Evolutionary conservation across 768 basidiomycete species (phyloP).

Genomic region (Suillus ampliporus): DNA sequence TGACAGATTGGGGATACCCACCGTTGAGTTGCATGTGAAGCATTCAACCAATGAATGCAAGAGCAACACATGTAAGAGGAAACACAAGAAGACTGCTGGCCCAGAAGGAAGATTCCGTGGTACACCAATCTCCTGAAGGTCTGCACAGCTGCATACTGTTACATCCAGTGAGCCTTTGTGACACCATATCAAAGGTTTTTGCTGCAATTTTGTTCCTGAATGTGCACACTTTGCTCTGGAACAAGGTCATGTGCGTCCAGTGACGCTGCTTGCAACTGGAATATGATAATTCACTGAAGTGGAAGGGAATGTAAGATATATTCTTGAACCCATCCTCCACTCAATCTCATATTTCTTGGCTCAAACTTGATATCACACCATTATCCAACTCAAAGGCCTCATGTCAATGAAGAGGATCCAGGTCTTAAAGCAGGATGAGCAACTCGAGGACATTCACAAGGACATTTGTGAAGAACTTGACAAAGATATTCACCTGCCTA

Average conservation of each 20-base stretch:
- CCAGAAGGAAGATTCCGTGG: constrained; percentile 50
- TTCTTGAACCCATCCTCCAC: no score
- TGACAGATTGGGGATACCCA: constrained; percentile 71
- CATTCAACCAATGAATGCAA: constrained; percentile 63
- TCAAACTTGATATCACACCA: no score
- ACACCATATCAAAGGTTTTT: constrained; percentile 59
- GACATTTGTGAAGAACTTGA: no score
- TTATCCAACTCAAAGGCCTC: no score
- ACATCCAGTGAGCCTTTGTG: constrained; percentile 46
- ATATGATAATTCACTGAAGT: constrained; percentile 57
- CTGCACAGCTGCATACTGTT: constrained; percentile 56
- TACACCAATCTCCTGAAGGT: constrained; percentile 50
- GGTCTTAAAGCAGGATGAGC: no score
- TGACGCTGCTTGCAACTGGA: constrained; percentile 68
- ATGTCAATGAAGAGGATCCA: no score
- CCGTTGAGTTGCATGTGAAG: constrained; percentile 55
- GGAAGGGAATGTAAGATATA: constrained; percentile 56
- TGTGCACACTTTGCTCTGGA: constrained; percentile 73
- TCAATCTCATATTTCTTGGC: no score
- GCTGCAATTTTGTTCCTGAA: constrained; percentile 59
- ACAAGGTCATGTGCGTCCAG: constrained; percentile 41
- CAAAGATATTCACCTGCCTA: no score
- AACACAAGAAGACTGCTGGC: constrained; percentile 44
- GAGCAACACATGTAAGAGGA: constrained; percentile 57
- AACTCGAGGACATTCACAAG: no score